These are phyloP conservation scores for Mimosa pudica DNA, from an alignment of 306 rosid genomes.

Conservation along the genomic window DNA sequence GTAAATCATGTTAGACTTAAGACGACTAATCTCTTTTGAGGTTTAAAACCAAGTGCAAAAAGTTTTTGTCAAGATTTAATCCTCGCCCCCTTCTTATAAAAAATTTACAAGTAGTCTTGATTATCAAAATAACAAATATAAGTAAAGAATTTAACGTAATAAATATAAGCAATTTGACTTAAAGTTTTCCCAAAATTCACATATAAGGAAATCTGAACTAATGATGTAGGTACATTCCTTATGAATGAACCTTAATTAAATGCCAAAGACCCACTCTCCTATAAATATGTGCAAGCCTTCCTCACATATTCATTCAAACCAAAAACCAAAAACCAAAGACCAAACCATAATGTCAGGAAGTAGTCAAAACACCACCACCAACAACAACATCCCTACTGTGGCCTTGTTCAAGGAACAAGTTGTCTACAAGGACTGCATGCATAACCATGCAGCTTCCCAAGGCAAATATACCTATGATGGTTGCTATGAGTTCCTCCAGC, in stretches of 20 bases:
- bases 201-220: background rate
- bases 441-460: conserved; percentile 29
- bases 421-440: conserved; percentile 27
- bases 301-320: background rate
- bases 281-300: background rate
- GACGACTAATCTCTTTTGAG: too few relatives aligned
- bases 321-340: too few relatives aligned
- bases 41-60: too few relatives aligned
- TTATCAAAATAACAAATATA: too few relatives aligned
- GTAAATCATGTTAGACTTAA: too few relatives aligned
- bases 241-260: background rate
- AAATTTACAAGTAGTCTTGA: too few relatives aligned
- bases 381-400: background rate
- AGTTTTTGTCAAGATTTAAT: too few relatives aligned
- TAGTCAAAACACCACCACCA: too few relatives aligned
- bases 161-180: too few relatives aligned
- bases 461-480: conserved; percentile 18
- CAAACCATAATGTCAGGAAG: background rate
- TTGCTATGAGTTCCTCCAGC: conserved; percentile 15
- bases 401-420: conserved; percentile 3
- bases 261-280: background rate
- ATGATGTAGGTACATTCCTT: background rate
- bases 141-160: too few relatives aligned
- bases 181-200: background rate
- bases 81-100: too few relatives aligned